Evolutionary conservation across 1,284 basidiomycete species (phyloP), one percentile per base, ranked within the genome.

Genomic region (Microstroma glucosiphilum): DNA sequence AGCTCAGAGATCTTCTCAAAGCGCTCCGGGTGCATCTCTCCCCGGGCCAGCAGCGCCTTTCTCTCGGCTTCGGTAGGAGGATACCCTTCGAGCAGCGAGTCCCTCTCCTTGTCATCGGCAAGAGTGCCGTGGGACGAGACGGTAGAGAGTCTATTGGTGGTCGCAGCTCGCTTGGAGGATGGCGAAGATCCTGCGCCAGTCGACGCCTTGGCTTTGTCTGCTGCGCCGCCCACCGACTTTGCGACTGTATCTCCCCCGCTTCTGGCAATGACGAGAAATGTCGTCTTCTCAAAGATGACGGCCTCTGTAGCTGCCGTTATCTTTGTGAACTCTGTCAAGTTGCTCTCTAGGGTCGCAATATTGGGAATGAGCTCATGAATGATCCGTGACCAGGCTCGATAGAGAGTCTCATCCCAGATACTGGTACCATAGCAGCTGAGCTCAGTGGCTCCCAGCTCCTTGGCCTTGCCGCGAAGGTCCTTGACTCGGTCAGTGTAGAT

Each of bases 351-450:
- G 46, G 90, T 86, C n/a, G 86, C 82, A 40, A 92, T 89, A 69
- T 97, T 96, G 1, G 96, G 96, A 61, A 98, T 96, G 66, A 97
- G 85, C 11, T 91, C 92, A 75, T 96, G 92, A 8, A 99, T 92
- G 69, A 99, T 96, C 66, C 87, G 87, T 26, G 96, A 97, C 96
- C 94, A 98, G 11, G 96, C 94, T 84, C 90, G 91, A 83, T 98
- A 99, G 55, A 99, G 81, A 67, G 89, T 92, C 80, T 98, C 94
- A 79, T 99, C 93, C 82, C 93, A 96, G 69, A 98, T 98, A 73
- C 90, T 93, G 23, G 94, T 98, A n/a, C 90, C 90, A 74, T 93
- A 93, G 23, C 80, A 76, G 1, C 82, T 54, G 21, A 54, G 51
- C 71, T 64, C 51, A 74, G 73, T 49, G 69, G 58, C 17, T 62